Conservation (phyloP, 1,284 basidiomycete genomes). For the Trichosporon sp. region DNA sequence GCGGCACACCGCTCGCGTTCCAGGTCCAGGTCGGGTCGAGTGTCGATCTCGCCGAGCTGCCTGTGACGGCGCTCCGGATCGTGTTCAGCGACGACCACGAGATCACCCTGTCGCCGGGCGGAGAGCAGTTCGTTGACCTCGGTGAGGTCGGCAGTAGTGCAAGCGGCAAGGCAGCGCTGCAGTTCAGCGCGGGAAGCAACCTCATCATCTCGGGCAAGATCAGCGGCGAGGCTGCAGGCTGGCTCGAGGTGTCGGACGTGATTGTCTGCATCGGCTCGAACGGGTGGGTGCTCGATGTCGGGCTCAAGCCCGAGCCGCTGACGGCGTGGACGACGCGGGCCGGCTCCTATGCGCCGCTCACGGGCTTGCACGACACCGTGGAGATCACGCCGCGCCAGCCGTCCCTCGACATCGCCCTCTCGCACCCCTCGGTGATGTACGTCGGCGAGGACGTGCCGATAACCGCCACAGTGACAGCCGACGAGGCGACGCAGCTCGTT, state of each 20-base stretch:
- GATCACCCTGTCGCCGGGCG: slow-evolving; percentile 15
- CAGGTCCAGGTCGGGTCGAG: slow-evolving; percentile 55
- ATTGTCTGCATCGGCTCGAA: slow-evolving; percentile 25
- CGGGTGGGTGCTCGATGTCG: slow-evolving; percentile 34
- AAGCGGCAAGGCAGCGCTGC: slow-evolving; percentile 14
- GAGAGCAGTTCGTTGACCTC: slow-evolving; percentile 9
- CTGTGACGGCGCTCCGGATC: slow-evolving; percentile 32
- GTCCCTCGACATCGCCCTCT: slow-evolving; percentile 54
- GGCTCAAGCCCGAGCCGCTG: slow-evolving; percentile 17
- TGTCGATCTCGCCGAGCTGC: slow-evolving; percentile 33
- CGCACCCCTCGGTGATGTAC: slow-evolving; percentile 62
- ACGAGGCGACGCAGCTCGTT: slow-evolving; percentile 13
- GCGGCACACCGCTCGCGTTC: slow-evolving; percentile 62
- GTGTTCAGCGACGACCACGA: slow-evolving; percentile 40
- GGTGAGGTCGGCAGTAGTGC: neutral
- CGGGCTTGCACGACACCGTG: slow-evolving; percentile 3
- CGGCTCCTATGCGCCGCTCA: slow-evolving; percentile 15
- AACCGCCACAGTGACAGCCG: slow-evolving; percentile 48
- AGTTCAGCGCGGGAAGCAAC: slow-evolving; percentile 15
- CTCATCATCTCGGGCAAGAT: slow-evolving; percentile 24
- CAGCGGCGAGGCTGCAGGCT: slow-evolving; percentile 15
- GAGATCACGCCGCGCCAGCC: slow-evolving; percentile 65
- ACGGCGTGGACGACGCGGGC: slow-evolving; percentile 21
- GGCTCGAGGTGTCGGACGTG: slow-evolving; percentile 26
- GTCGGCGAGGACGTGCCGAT: slow-evolving; percentile 71